These are phyloP conservation scores for Protea cynaroides DNA, from an alignment of 164 flowering plant species.

Conservation along the genomic window DNA sequence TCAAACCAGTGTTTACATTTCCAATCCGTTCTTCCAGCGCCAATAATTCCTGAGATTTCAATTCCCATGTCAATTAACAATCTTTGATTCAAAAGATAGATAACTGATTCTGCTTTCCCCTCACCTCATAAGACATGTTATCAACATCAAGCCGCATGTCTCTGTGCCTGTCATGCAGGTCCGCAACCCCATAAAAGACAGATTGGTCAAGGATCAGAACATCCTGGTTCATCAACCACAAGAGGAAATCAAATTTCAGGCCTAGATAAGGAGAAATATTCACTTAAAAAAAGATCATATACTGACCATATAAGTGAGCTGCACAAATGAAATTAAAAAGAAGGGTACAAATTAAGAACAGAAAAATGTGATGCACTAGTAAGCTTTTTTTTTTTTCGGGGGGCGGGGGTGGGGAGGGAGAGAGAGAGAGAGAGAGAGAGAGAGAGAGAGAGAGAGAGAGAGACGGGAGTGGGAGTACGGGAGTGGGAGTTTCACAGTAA, in stretches of 20 bases:
- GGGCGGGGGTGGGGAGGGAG: too few species aligned
- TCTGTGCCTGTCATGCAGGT: constrained; percentile 78
- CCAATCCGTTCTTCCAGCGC: constrained; percentile 87
- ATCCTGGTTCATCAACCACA: constrained; percentile 44
- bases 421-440: too few species aligned
- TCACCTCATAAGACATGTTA: constrained; percentile 93
- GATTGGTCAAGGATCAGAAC: constrained; percentile 77
- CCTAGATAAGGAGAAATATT: neutral
- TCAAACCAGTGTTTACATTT: constrained; percentile 66
- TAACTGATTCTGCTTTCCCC: neutral
- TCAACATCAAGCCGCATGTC: constrained; percentile 98
- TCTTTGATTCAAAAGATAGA: neutral
- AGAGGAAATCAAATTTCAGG: neutral
- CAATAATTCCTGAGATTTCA: constrained; percentile 52
- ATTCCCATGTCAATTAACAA: neutral
- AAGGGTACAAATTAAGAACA: too few species aligned
- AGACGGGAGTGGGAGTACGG: too few species aligned
- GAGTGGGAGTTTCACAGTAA: too few species aligned
- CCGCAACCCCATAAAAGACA: constrained; percentile 55
- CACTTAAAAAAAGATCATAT: too few species aligned
- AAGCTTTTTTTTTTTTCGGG: too few species aligned
- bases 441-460: neutral
- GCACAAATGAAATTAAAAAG: too few species aligned
- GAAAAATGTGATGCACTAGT: too few species aligned
- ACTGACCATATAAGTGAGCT: too few species aligned